A percentile compares a stretch with the other conserved stretches of the same genome.
Conservation (phyloP, 1,284 basidiomycete species). For the Polyporus tsugae region DNA sequence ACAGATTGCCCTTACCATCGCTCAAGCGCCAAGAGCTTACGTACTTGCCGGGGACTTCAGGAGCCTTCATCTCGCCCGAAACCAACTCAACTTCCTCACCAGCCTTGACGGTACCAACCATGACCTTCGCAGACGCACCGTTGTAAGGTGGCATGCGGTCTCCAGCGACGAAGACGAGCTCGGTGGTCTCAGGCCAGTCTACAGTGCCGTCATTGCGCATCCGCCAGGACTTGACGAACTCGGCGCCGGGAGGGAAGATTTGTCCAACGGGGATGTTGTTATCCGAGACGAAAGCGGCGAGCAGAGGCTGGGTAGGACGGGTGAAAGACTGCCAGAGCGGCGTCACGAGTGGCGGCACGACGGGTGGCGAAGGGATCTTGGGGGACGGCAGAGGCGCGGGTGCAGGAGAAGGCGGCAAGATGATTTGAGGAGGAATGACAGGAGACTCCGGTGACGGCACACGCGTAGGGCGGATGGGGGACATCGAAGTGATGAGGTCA, state of each 20-base stretch:
- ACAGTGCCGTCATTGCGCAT: constrained; percentile 69
- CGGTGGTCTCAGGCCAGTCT: constrained; percentile 75
- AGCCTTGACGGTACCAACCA: constrained; percentile 61
- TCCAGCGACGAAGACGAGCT: constrained; percentile 76
- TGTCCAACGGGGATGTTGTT: constrained; percentile 80
- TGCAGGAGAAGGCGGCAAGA: background rate
- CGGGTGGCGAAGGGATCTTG: constrained; percentile 10
- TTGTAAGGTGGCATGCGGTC: constrained; percentile 51
- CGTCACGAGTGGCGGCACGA: constrained; percentile 7
- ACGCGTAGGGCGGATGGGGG: constrained; percentile 2
- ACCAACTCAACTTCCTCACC: constrained; percentile 70
- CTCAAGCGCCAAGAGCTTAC: constrained; percentile 79
- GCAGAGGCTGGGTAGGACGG: constrained; percentile 39
- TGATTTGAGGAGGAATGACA: background rate
- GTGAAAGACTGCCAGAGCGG: constrained; percentile 16
- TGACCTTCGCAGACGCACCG: constrained; percentile 44
- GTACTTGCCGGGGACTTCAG: constrained; percentile 75
- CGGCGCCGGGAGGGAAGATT: constrained; percentile 81
- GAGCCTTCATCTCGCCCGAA: constrained; percentile 83
- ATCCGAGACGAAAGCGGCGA: constrained; percentile 70
- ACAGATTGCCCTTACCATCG: constrained; percentile 63
- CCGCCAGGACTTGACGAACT: constrained; percentile 85
- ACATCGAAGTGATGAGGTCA: constrained; percentile 22
- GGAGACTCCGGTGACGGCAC: constrained; percentile 1
- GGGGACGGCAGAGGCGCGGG: background rate